Evolutionary conservation across 306 rosid genomes (phyloP).

Genomic region (Trichosanthes cucumerina): DNA sequence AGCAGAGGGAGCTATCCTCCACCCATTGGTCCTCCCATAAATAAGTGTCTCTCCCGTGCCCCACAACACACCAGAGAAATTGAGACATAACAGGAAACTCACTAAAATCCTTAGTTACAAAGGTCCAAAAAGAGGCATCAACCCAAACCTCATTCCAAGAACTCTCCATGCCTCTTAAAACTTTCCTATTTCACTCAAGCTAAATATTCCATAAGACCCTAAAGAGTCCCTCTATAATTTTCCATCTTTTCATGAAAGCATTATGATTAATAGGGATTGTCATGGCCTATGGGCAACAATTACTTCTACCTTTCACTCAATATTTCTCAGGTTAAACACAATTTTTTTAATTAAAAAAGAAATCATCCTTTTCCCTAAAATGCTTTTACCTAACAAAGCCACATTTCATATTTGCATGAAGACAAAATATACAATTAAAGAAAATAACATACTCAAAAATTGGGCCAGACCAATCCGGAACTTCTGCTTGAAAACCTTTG

Average conservation of each 20-base stretch:
- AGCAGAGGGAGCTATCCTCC: no score
- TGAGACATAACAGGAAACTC: no score
- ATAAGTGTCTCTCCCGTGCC: no score
- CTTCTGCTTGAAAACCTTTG: conserved; percentile 90
- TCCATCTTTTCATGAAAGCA: not conserved
- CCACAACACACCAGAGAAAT: no score
- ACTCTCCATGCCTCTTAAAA: not conserved
- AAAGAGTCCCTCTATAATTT: not conserved
- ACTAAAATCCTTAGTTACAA: not conserved
- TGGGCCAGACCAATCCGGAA: conserved; percentile 72
- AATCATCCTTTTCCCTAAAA: not conserved
- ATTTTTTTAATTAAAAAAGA: not conserved
- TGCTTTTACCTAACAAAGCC: not conserved
- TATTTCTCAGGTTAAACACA: not conserved
- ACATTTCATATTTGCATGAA: conserved; percentile 2
- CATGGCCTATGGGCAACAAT: not conserved
- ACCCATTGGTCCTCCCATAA: no score
- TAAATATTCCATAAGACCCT: not conserved
- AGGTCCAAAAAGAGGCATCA: not conserved
- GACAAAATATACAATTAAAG: conserved; percentile 5
- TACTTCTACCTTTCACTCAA: not conserved
- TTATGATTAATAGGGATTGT: not conserved
- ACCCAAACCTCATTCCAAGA: not conserved
- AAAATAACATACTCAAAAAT: conserved; percentile 37
- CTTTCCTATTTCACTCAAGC: not conserved